Evolutionary conservation across 2,329 filamentous ascomycete genomes (phyloP).

Genomic region (Alternaria dauci): DNA sequence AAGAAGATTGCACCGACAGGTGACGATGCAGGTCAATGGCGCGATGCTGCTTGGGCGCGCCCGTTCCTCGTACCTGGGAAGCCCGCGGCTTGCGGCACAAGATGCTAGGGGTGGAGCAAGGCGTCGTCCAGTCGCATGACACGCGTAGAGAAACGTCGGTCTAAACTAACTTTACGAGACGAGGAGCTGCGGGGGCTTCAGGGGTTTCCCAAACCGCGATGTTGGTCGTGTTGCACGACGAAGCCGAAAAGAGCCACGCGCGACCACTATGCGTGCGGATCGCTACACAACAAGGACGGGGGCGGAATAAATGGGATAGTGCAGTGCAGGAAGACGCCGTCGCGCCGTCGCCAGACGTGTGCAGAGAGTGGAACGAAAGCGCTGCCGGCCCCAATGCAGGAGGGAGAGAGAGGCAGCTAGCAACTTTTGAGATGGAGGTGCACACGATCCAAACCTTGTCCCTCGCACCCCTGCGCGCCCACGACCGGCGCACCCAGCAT

Average conservation of each 20-base stretch:
- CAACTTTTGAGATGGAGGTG: constrained; percentile 20
- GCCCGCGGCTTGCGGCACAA: constrained; percentile 7
- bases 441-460: constrained; percentile 21
- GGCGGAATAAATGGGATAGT: too few species aligned
- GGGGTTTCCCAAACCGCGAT: constrained; percentile 28
- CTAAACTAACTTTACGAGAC: constrained; percentile 24
- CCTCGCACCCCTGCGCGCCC: constrained; percentile 14
- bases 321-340: neutral
- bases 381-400: constrained; percentile 16
- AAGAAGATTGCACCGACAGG: constrained; percentile 20
- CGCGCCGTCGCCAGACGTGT: constrained; percentile 9
- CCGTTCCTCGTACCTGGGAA: constrained; percentile 7
- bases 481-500: constrained; percentile 6
- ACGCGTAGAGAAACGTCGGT: constrained; percentile 28
- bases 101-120: constrained; percentile 16
- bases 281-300: constrained; percentile 8
- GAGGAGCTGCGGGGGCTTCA: constrained; percentile 22
- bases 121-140: constrained; percentile 30
- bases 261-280: constrained; percentile 18
- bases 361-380: neutral
- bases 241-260: constrained; percentile 28
- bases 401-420: constrained; percentile 17
- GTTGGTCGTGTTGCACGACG: constrained; percentile 25
- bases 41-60: constrained; percentile 14
- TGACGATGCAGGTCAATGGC: constrained; percentile 17